Base-by-base conservation (phyloP, 2,329 filamentous ascomycete genomes). In the Oidium heveae region DNA sequence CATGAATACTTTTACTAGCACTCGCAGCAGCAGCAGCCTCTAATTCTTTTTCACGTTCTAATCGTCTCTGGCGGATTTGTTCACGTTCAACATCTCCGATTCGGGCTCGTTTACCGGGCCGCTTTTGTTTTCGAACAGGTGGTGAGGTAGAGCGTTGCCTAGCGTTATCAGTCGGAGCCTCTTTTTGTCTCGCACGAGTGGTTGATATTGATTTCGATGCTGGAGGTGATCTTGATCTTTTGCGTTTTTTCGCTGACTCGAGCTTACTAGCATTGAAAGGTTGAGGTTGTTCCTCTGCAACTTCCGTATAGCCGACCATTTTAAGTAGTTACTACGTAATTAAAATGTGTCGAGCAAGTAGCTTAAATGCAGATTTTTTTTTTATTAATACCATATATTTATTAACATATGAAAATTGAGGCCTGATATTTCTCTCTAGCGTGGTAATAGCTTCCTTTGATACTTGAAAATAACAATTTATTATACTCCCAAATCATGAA, bases 1-100 rank as follows among this genome's bases (percentile, higher is more conserved):
- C 86, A 61, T 88, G 80, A 44, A 86, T 79, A 46, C 80, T 80
- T 52, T 80, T 70, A 20, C 61, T 58, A 6, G 49, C 49, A 13
- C 56, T 57, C 28, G 61, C 58, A 15, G 57, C 59, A 33, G 59
- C 55, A 10, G 56, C 56, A 18, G 57, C 59, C 46, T 68, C 67
- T 46, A 70, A 67, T 53, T 68, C 67, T 58, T 74, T 74, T 57
- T 83, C 75, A 15, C 75, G 69, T 60, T 80, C 72, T 43, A 71
- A 60, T 54, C 72, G 70, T 54, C 75, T 73, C 61, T 77, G 74
- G 32, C 80, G 77, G 54, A 82, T 80, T 24, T 77, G 77, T 61
- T 84, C 80, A 34, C 77, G 74, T 62, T 86, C 79, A 33, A 75
- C 68, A 55, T 77, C 77, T 34, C 77, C 77, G 57, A 89, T 79